A percentile compares a stretch with the other conserved stretches of the same genome.
Evolutionary conservation across 257 asterid genomes (phyloP).

Genomic region (Forsythia viridissima): DNA sequence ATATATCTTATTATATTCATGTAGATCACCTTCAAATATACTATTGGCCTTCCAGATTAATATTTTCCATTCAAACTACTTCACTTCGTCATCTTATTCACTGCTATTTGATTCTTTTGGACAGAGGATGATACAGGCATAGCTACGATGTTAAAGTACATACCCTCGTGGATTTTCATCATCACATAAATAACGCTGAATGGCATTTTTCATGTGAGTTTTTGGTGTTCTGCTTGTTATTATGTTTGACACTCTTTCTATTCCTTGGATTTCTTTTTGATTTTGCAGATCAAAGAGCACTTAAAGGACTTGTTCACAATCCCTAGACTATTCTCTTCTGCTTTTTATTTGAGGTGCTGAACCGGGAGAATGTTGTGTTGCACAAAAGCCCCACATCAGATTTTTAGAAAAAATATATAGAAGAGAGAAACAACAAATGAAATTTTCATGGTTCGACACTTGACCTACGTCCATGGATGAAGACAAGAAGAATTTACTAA

Average conservation of each 20-base stretch:
- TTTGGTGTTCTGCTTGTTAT: not conserved
- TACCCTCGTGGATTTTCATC: slow-evolving; percentile 47
- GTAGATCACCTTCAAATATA: no score
- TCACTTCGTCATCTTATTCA: not conserved
- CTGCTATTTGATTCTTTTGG: not conserved
- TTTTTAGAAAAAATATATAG: no score
- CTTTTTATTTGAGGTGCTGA: no score
- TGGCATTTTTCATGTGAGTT: slow-evolving; percentile 58
- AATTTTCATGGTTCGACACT: no score
- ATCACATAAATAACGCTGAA: slow-evolving; percentile 42
- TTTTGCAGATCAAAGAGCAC: slow-evolving; percentile 1
- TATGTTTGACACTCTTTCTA: no score
- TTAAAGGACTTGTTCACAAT: slow-evolving; percentile 2
- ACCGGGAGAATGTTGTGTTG: no score
- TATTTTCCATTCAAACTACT: not conserved
- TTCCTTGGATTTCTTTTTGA: not conserved
- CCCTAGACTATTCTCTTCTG: no score
- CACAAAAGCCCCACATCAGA: no score
- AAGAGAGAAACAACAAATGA: no score
- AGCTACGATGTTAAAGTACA: slow-evolving; percentile 51
- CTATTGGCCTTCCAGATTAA: not conserved
- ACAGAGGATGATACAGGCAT: slow-evolving; percentile 61
- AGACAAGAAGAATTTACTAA: no score
- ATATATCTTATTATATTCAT: not conserved
- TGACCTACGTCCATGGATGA: no score